Evolutionary conservation across 345 rosid genomes (phyloP).

Genomic region (Acer negundo): DNA sequence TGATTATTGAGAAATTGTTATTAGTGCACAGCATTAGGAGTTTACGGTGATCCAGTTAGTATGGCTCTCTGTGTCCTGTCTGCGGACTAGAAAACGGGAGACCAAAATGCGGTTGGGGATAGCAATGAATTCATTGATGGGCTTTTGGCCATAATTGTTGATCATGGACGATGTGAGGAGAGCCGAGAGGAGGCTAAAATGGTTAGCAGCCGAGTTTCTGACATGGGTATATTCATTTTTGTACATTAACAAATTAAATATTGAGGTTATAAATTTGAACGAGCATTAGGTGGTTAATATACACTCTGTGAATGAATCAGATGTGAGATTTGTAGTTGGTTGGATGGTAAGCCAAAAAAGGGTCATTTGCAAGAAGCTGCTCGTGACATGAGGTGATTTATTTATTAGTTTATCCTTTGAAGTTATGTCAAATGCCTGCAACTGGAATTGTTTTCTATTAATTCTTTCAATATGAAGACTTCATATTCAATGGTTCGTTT

Average conservation of each 20-base stretch:
- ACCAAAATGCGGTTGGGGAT: slow-evolving; percentile 30
- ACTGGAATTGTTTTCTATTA: neutral
- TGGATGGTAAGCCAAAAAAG: slow-evolving; percentile 71
- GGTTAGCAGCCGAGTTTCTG: slow-evolving; percentile 63
- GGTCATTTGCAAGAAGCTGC: slow-evolving; percentile 95
- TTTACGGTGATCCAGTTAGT: slow-evolving; percentile 96
- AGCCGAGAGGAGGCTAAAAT: slow-evolving; percentile 72
- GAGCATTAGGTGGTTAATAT: slow-evolving; percentile 32
- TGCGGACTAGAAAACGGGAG: slow-evolving; percentile 76
- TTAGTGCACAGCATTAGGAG: slow-evolving; percentile 64
- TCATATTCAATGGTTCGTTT: slow-evolving; percentile 6
- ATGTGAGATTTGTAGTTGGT: slow-evolving; percentile 91
- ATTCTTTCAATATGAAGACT: neutral
- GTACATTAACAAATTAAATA: neutral
- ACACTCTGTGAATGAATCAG: slow-evolving; percentile 67
- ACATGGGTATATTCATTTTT: slow-evolving; percentile 58
- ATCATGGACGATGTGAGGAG: slow-evolving; percentile 80
- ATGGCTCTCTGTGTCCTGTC: slow-evolving; percentile 84
- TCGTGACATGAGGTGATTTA: slow-evolving; percentile 71
- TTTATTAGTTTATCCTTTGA: neutral
- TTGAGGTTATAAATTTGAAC: neutral
- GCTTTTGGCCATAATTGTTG: slow-evolving; percentile 79
- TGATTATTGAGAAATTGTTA: slow-evolving; percentile 4
- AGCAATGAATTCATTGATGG: slow-evolving; percentile 63
- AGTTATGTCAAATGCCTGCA: neutral